phyloP scores from a whole-genome alignment of 192 early-diverging fungal genomes.

The Coemansia sp. region DNA sequence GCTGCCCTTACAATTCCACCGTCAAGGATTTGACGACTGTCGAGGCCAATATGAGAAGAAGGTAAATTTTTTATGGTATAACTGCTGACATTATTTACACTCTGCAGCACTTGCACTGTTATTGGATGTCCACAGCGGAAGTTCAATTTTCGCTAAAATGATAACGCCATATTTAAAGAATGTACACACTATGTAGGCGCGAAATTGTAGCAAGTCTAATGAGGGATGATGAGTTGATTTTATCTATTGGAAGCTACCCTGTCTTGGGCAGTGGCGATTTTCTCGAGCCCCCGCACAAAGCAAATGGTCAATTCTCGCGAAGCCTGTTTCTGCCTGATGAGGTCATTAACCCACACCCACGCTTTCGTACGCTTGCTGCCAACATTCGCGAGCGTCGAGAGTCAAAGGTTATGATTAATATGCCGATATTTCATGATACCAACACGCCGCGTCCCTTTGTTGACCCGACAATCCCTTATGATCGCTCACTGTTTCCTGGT shows the following conservation, averaged over 20 bases:
- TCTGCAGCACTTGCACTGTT: background rate
- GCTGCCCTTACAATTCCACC: constrained; percentile 81
- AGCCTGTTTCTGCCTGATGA: constrained; percentile 93
- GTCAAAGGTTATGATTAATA: constrained; percentile 92
- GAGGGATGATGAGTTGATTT: constrained; percentile 68
- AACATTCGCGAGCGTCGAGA: constrained; percentile 94
- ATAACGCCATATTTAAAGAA: background rate
- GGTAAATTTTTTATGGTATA: constrained; percentile 2
- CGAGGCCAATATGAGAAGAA: constrained; percentile 83
- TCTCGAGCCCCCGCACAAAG: constrained; percentile 70
- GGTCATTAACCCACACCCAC: constrained; percentile 90
- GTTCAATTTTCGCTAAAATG: background rate
- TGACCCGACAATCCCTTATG: constrained; percentile 66
- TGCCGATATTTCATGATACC: constrained; percentile 90
- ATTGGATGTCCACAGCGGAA: background rate
- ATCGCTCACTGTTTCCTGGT: constrained; percentile 61
- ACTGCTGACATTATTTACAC: background rate
- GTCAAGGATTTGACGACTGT: constrained; percentile 78
- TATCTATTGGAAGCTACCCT: constrained; percentile 88
- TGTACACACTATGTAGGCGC: constrained; percentile 56
- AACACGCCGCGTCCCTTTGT: constrained; percentile 90
- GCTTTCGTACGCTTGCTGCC: constrained; percentile 87
- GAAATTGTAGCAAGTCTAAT: constrained; percentile 63
- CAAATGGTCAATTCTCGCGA: constrained; percentile 67
- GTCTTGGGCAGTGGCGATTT: constrained; percentile 79